A percentile compares a stretch with the other conserved stretches of the same genome.
phyloP scores from a whole-genome alignment of 768 basidiomycete genomes.

The Mycena amicta region DNA sequence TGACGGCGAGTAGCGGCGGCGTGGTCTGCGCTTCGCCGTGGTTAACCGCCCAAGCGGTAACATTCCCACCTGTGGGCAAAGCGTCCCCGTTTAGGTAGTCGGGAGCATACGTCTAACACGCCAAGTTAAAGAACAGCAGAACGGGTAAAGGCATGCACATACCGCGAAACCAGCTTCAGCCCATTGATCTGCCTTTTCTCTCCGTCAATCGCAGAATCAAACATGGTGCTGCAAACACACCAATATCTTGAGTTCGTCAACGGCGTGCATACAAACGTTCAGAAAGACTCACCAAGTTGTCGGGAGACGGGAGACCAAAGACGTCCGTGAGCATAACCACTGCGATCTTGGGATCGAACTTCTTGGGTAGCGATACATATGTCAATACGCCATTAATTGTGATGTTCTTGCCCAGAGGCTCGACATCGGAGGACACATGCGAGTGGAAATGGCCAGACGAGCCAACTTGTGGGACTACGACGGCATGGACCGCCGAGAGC shows the following conservation, averaged over 20 bases:
- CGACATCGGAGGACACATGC: not conserved
- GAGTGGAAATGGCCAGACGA: constrained; percentile 13
- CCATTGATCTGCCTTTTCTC: constrained; percentile 19
- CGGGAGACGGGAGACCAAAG: constrained; percentile 20
- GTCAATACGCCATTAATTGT: constrained; percentile 25
- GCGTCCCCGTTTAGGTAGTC: constrained; percentile 24
- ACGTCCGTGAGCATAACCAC: constrained; percentile 19
- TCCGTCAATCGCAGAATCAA: not conserved
- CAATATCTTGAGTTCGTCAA: not conserved
- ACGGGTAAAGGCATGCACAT: not conserved
- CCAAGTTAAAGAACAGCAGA: not conserved
- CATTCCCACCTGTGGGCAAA: constrained; percentile 16
- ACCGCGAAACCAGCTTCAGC: constrained; percentile 22
- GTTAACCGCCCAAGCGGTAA: constrained; percentile 33
- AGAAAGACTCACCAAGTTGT: constrained; percentile 19
- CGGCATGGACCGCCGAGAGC: constrained; percentile 7
- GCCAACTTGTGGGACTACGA: constrained; percentile 14
- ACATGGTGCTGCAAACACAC: not conserved
- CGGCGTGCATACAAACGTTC: not conserved
- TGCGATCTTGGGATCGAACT: constrained; percentile 13
- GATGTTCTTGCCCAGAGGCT: constrained; percentile 20
- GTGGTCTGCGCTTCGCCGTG: constrained; percentile 35
- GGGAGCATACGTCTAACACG: constrained; percentile 17
- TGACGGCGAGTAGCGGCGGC: constrained; percentile 34
- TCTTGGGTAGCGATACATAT: constrained; percentile 20